Evolutionary conservation across 371 early-diverging fungal species (phyloP), one percentile per base, ranked within the genome.

Genomic region (Lichtheimia corymbifera): DNA sequence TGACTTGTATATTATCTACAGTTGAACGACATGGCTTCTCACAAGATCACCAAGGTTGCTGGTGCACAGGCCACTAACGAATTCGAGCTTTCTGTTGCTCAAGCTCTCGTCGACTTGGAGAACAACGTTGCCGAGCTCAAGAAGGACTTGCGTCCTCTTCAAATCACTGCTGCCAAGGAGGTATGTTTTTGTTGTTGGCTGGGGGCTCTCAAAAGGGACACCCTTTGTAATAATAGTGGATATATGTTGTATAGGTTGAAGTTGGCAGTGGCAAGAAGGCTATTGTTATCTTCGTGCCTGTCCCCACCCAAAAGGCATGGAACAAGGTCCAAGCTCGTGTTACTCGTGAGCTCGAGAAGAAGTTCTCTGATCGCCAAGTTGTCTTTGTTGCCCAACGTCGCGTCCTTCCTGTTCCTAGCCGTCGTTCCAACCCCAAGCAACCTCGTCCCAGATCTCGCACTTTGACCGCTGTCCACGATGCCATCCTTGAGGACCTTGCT

Each of bases 291-390:
- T 97, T 95, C 74, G 96, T 98, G 56, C 97, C 98, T 65, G 95
- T 97, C 58, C 97, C 97, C 55, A 83, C 82, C 65, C 80, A 93
- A 70, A 93, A 93, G 88, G 88, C 87, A 61, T 94, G 92, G 91
- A 92, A 94, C 89, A 93, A 95, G 87, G 86, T 95, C 75, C 95
- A 95, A 83, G 80, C 85, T 74, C 88, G 94, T 65, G 88, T 98
- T 54, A 94, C 96, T 68, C 95, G 97, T 77, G 98, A 98, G 85
- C 88, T 98, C 64, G 98, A 98, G 88, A 98, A 98, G 96, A 97
- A 98, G 93, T 96, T 97, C 91, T 93, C 95, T 70, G 98, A 97
- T 83, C 92, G 96, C 68, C 97, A 97, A 81, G 92, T 97, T 63
- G 87, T 97, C 71, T 87, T 98, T 66, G 83, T 97, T 79, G 97